Evolutionary conservation across 1,139 yeast species (phyloP).

Genomic region (Debaryomyces nepalensis): DNA sequence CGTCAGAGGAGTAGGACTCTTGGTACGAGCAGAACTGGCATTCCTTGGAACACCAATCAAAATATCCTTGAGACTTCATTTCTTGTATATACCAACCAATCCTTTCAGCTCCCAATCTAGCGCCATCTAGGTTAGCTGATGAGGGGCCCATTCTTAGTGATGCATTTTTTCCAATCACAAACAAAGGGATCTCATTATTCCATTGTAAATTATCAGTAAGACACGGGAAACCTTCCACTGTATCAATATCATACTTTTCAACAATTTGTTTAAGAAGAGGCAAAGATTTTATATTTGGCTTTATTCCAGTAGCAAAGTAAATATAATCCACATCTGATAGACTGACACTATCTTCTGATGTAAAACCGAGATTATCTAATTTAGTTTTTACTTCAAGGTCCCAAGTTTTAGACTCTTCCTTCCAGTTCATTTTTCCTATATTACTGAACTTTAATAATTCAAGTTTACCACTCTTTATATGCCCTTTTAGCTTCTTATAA

Average conservation of each 20-base stretch:
- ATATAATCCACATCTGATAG: slow-evolving; percentile 37
- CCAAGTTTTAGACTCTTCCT: slow-evolving; percentile 23
- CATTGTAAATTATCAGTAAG: slow-evolving; percentile 52
- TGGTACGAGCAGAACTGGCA: slow-evolving; percentile 9
- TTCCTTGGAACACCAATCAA: slow-evolving; percentile 26
- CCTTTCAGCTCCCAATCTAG: slow-evolving; percentile 52
- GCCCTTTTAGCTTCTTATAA: slow-evolving; percentile 35
- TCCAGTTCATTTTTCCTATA: slow-evolving; percentile 28
- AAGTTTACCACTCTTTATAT: slow-evolving; percentile 35
- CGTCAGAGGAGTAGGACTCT: slow-evolving; percentile 8
- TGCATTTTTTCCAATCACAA: slow-evolving; percentile 51
- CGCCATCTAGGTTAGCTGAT: slow-evolving; percentile 55
- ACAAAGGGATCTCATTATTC: slow-evolving; percentile 44
- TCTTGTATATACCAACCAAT: slow-evolving; percentile 46
- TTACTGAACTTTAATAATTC: slow-evolving; percentile 29
- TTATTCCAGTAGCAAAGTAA: slow-evolving; percentile 50
- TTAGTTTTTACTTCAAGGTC: slow-evolving; percentile 23
- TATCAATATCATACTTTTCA: slow-evolving; percentile 32
- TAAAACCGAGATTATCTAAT: no score
- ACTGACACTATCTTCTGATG: no score
- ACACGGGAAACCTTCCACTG: slow-evolving; percentile 47
- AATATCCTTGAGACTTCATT: slow-evolving; percentile 27
- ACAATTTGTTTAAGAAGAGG: slow-evolving; percentile 34
- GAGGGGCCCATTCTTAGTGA: slow-evolving; percentile 51
- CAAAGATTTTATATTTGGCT: slow-evolving; percentile 35